Evolutionary conservation across 2,329 filamentous ascomycete species (phyloP).

Genomic region (Penicillium sp.): DNA sequence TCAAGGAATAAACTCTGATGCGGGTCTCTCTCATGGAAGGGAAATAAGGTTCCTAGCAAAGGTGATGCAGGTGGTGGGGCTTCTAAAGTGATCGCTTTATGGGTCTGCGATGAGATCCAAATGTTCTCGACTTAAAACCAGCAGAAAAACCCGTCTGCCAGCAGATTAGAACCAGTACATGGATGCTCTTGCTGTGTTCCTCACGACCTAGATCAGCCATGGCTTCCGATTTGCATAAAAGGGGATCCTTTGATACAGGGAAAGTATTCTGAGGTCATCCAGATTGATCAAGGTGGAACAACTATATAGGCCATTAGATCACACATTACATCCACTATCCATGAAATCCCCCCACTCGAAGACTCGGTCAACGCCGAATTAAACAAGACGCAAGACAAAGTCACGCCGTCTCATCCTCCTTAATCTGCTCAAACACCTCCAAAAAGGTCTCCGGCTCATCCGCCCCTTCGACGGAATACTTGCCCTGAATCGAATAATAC

Average conservation of each 20-base stretch:
- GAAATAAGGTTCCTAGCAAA: too few species aligned
- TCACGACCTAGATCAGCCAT: not conserved
- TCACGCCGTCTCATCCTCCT: conserved; percentile 37
- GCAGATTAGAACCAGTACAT: not conserved
- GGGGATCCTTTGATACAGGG: too few species aligned
- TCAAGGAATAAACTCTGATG: too few species aligned
- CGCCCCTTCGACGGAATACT: conserved; percentile 68
- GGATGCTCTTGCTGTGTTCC: not conserved
- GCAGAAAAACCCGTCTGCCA: not conserved
- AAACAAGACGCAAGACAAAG: not conserved
- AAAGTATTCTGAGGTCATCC: too few species aligned
- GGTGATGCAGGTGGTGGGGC: too few species aligned
- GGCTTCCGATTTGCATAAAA: not conserved
- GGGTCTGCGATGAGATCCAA: too few species aligned
- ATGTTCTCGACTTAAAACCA: not conserved
- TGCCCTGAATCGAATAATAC: conserved; percentile 71
- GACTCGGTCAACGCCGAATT: not conserved
- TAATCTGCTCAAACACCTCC: conserved; percentile 64
- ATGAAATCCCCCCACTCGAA: not conserved
- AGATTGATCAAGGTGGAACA: not conserved
- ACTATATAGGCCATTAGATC: not conserved
- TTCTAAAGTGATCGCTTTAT: too few species aligned
- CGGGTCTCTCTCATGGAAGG: too few species aligned
- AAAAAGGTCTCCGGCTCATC: conserved; percentile 70
- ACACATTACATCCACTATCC: not conserved